Base-by-base conservation (phyloP, 2,329 filamentous ascomycete species). In the Didymosphaeria variabile region DNA sequence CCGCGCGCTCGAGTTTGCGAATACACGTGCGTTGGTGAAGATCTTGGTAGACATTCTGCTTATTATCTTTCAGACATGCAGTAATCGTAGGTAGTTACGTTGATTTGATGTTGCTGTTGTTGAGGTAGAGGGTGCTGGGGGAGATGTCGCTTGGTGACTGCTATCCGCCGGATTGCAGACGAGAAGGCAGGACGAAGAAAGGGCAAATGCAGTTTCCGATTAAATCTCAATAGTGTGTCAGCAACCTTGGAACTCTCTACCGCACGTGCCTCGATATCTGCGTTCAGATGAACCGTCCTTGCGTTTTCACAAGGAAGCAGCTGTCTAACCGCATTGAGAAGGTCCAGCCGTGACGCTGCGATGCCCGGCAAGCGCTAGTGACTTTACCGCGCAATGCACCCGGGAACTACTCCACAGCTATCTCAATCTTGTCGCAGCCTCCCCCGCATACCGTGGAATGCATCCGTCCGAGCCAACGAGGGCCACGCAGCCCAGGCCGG, bases 11-110 rank as follows among this genome's bases (percentile, higher is more conserved):
- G 42, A 45, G 4, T 45, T 23, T 21, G 42, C 57, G 54, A 73
- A 75, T 49, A 76, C 62, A 3, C 62, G 69, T 10, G 68, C 73
- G 53, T 75, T 76, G 9, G 64, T 72, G 29, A 76, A 69, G 19
- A 77, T 67, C 5, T 58, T 62, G 19, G 57, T 62, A n/a, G 38
- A 3, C 42, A 45, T 45, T 12, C n/a, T 23, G 42, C 2, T 40
- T 3, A 15, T 40, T 40, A 29, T 29, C 4, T 29, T 29, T 29
- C 26, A 29, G 26, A 29, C 26, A 29, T 29, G 26, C 26, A 29
- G 26, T 29, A 5, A 4, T 29, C 4, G 26, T 4, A 29, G 26
- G 26, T 29, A 29, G 26, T 29, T 6, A 29, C 26, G 26, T 29
- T 29, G 26, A 29, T 29, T 6, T 29, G 6, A 29, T 29, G 26